phyloP scores from a whole-genome alignment of 2,329 filamentous ascomycete species.

The Myotisia sp. region DNA sequence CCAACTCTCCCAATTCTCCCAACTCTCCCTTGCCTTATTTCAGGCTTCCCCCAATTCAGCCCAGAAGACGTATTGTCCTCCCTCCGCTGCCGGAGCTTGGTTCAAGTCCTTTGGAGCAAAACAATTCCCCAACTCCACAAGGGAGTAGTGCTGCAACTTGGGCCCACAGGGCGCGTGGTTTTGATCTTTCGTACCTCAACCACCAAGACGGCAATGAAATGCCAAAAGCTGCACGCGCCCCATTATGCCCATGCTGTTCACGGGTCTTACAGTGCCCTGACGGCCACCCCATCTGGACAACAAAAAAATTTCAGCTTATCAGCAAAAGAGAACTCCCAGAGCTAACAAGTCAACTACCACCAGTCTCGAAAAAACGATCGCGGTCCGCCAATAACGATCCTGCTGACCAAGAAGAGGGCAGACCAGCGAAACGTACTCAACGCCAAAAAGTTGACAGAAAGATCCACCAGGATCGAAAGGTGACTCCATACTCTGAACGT shows the following conservation, averaged over 20 bases:
- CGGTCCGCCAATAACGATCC: conserved; percentile 1
- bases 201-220: too few species aligned
- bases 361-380: conserved; percentile 6
- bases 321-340: conserved; percentile 3
- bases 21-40: too few species aligned
- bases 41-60: too few species aligned
- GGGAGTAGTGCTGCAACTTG: too few species aligned
- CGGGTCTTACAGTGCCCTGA: conserved; percentile 8
- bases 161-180: too few species aligned
- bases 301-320: conserved; percentile 1
- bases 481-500: conserved; percentile 19
- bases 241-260: conserved; percentile 9
- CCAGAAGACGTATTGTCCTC: too few species aligned
- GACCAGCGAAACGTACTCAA: conserved; percentile 1
- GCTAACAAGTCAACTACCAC: conserved; percentile 8
- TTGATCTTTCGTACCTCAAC: too few species aligned
- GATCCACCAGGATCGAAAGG: conserved; percentile 8
- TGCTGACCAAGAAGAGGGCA: not conserved
- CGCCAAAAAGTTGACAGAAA: conserved; percentile 5
- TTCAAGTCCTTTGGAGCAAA: too few species aligned
- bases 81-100: too few species aligned
- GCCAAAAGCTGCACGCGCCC: conserved; percentile 1
- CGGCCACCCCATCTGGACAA: conserved; percentile 7
- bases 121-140: too few species aligned
- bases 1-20: too few species aligned